Base-by-base conservation (phyloP, 306 rosid species). In the Rubus parviflorus region DNA sequence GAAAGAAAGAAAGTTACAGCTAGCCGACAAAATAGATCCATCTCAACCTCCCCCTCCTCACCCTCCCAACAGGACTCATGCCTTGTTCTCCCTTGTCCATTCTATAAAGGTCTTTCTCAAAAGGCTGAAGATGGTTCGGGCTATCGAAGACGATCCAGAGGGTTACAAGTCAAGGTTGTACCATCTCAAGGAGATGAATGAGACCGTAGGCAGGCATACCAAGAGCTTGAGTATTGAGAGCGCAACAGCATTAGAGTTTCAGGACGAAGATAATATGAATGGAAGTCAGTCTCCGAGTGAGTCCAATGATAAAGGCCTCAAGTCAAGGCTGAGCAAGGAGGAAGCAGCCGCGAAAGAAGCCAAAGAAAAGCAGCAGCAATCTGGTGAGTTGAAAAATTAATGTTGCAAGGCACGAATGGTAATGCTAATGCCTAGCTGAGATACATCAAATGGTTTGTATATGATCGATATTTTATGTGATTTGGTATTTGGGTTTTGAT, bases 141-240 rank as follows among this genome's bases (percentile, higher is more conserved):
- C 77, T 4, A 52, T 78, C 11, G 85, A 83, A 41, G 77, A 83
- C 16, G 83, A 86, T 23, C 58, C 76, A 22, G 85, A 83, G 4
- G 65, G 57, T 57, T 77, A 66, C 83, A 68, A 54, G 43, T 43
- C 81, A 3, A 81, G 80, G 71, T 52, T 83, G 77, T 69, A 65
- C 66, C 83, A 77, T 75, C 77, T 86, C 77, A 81, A 58, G 40
- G 85, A 76, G 30, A 81, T 57, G 70, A 19, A 60, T 37, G 87
- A 75, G n/a, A 73, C 53, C 15, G 19, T 86, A 20, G 90, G 87
- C 16, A 73, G 86, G 67, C 92, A 87, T 66, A 12, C 93, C 62
- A 92, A 86, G 84, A 95, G 96, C 79, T 81, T 89, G 85, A 90
- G 97, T 80, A 17, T 78, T 74, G 97, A 92, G 64, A 80, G 83